Percentiles rank a stretch among this genome's conserved stretches.
Conservation (phyloP, 106 monocot genomes). For the Triglochin maritima region DNA sequence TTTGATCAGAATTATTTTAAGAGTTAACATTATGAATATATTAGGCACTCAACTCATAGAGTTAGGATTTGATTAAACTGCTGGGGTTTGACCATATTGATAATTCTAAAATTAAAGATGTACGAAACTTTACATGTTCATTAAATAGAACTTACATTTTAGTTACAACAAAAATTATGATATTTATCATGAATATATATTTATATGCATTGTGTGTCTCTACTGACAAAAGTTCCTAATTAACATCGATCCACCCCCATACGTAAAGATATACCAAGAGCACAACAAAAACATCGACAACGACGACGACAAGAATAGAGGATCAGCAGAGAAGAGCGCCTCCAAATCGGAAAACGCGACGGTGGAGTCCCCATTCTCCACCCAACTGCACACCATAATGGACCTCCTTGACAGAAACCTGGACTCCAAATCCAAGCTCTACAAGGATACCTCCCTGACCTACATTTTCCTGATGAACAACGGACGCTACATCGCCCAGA, state of each 20-base stretch:
- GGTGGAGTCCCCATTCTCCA: constrained; percentile 22
- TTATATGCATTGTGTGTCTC: not conserved
- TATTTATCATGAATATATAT: not conserved
- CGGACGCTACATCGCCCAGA: constrained; percentile 60
- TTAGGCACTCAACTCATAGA: too few species aligned
- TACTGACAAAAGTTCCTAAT: too few species aligned
- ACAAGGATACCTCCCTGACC: constrained; percentile 43
- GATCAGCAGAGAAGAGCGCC: too few species aligned
- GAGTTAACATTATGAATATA: too few species aligned
- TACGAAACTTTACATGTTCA: too few species aligned
- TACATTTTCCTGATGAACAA: constrained; percentile 73
- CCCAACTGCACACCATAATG: constrained; percentile 32
- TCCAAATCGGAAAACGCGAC: not conserved
- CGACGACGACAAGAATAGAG: not conserved
- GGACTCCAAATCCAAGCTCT: constrained; percentile 43
- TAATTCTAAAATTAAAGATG: too few species aligned
- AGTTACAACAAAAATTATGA: too few species aligned
- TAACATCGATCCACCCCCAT: too few species aligned
- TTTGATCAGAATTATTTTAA: too few species aligned
- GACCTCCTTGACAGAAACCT: constrained; percentile 38
- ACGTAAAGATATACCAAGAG: not conserved
- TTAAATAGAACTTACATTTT: too few species aligned
- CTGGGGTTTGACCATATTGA: too few species aligned
- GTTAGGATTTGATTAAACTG: too few species aligned
- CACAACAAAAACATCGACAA: not conserved